These are phyloP conservation scores for Umbelopsis isabellina DNA, from an alignment of 192 early-diverging fungal genomes.

Conservation along the genomic window DNA sequence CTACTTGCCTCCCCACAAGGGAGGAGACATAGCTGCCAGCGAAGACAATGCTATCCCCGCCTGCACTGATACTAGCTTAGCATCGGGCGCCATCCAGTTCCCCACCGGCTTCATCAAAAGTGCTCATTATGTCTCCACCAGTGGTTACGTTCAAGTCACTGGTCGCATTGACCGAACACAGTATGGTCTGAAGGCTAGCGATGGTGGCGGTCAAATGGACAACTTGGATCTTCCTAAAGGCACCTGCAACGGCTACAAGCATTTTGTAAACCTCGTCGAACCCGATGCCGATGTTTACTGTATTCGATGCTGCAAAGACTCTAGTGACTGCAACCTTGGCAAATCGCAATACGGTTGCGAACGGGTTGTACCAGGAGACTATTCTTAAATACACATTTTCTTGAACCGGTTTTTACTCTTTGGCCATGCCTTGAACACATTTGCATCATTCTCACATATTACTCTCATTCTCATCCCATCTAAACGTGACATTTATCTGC, in stretches of 20 bases:
- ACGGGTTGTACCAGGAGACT: constrained; percentile 46
- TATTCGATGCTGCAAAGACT: constrained; percentile 38
- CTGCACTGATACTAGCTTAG: constrained; percentile 40
- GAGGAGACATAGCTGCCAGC: constrained; percentile 33
- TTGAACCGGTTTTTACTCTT: background rate
- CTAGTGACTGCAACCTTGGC: constrained; percentile 33
- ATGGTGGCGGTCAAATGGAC: constrained; percentile 51
- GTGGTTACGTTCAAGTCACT: constrained; percentile 55
- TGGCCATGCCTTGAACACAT: background rate
- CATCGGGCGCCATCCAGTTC: constrained; percentile 38
- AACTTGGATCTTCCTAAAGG: constrained; percentile 20
- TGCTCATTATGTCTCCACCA: constrained; percentile 42
- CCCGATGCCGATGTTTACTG: constrained; percentile 33
- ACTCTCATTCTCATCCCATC: background rate
- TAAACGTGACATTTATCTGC: no score
- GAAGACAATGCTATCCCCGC: constrained; percentile 53
- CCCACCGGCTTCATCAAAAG: constrained; percentile 50
- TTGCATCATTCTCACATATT: background rate
- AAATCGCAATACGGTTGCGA: constrained; percentile 46
- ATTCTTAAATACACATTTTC: constrained; percentile 8
- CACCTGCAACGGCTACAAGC: constrained; percentile 37
- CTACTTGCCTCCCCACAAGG: constrained; percentile 44
- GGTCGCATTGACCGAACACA: constrained; percentile 46
- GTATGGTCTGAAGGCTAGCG: constrained; percentile 33
- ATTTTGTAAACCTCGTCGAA: constrained; percentile 42